Evolutionary conservation across 192 early-diverging fungal species (phyloP), one percentile per base, ranked within the genome.

Genomic region (Dissophora ornata): DNA sequence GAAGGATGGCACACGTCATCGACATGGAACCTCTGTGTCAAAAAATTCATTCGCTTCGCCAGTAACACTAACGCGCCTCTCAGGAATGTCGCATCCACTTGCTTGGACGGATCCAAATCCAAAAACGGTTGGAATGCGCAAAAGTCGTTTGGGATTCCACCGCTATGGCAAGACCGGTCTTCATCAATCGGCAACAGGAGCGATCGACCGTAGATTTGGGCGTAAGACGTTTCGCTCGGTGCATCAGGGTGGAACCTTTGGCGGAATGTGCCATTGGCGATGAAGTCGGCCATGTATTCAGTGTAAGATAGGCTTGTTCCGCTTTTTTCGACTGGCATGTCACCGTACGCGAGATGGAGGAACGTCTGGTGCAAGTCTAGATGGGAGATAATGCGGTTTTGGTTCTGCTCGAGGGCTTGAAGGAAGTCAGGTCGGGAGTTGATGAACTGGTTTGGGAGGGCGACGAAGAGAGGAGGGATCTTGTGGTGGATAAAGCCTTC

Each of bases 401-500:
- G 62, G 41, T 80, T 80, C 15, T 50, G 38, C 25, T 64, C 69
- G 36, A 71, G 33, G 15, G 57, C 50, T 1, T 52, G 54, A 21
- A 30, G 18, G 48, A 71, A 49, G 15, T 59, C 57, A 0, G 71
- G 71, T 32, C 63, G 56, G 13, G 45, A 40, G 1, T 60, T 26
- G 15, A 69, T 33, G 19, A 80, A 36, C 10, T 49, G 36, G 12
- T 67, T 65, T 21, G 79, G 79, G 5, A 80, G 57, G 0, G 69
- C 63, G 4, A 80, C 52, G 28, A 65, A 66, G 11, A 80, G 53
- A 25, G 79, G 67, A 22, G 79, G 79, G 51, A 71, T 65, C 40
- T 80, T 70, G 59, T 80, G 79, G 41, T 80, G 79, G 26, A 80
- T 61, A 36, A 67, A 67, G 18, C 79, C 79, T 44, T 62, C 62